A percentile compares a stretch with the other conserved stretches of the same genome.
Evolutionary conservation across 2,329 filamentous ascomycete species (phyloP).

Genomic region (Phialocephala subalpina): DNA sequence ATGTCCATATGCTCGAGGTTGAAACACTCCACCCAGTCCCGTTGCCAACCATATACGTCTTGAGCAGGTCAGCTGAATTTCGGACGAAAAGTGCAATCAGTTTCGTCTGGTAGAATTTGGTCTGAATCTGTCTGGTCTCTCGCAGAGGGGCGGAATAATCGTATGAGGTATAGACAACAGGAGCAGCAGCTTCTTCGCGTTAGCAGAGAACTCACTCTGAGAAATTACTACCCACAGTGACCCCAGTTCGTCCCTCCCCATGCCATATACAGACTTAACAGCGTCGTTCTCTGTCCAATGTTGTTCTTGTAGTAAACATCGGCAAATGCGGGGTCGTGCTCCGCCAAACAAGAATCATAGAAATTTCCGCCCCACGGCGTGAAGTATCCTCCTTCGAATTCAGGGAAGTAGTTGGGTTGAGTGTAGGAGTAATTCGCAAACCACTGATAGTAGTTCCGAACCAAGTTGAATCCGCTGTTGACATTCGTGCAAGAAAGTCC

Average conservation of each 20-base stretch:
- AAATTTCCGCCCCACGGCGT: constrained; percentile 60
- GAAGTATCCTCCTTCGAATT: constrained; percentile 62
- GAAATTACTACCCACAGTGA: constrained; percentile 47
- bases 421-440: constrained; percentile 63
- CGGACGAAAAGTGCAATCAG: constrained; percentile 61
- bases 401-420: constrained; percentile 60
- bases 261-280: constrained; percentile 60
- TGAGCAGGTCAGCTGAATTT: constrained; percentile 57
- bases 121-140: constrained; percentile 60
- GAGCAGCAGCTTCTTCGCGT: constrained; percentile 47
- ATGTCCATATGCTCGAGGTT: constrained; percentile 54
- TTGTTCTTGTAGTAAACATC: constrained; percentile 66
- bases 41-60: constrained; percentile 62
- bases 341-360: constrained; percentile 57
- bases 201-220: not conserved
- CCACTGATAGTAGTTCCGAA: constrained; percentile 63
- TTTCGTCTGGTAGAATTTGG: constrained; percentile 63
- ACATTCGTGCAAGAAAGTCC: constrained; percentile 58
- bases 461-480: constrained; percentile 56
- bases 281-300: constrained; percentile 56
- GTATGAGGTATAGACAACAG: constrained; percentile 57
- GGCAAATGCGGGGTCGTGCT: constrained; percentile 56
- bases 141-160: constrained; percentile 57
- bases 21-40: constrained; percentile 56
- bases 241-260: constrained; percentile 66